Base-by-base conservation (phyloP, 345 rosid species). In the Heritiera fomes region DNA sequence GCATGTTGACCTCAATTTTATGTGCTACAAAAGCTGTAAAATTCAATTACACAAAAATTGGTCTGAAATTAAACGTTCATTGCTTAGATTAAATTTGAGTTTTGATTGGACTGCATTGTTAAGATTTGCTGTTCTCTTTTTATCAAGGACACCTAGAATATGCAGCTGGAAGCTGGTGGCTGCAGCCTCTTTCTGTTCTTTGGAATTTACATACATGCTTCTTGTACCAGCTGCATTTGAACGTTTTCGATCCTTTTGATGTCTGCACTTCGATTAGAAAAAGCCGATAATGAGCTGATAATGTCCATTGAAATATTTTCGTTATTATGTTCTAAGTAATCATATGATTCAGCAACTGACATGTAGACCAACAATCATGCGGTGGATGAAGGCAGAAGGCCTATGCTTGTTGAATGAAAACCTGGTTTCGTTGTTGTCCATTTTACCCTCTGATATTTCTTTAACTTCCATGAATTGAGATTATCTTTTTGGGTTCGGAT, bases 61-160 rank as follows among this genome's bases (percentile, higher is more conserved):
- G 69, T 56, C 11, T 40, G 12, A 61, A 7, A 34, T 23, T 30
- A 6, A 14, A 69, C 9, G 14, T 18, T n/a, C 11, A 17, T 43
- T 73, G 17, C 71, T 75, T 58, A 4, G 17, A 15, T 15, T 20
- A 6, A 6, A 14, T 53, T 45, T 1, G 20, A 62, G 34, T 23
- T 64, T 68, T 50, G 17, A 50, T 38, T 18, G 2, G 8, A 18
- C 17, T 49, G 52, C 32, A 7, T 68, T 69, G 45, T 49, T 82
- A 13, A 28, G 46, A 20, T 41, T 50, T 67, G n/a, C 58, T 55
- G 64, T 80, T 77, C 18, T 47, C 13, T 30, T 72, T 49, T 53
- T 61, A 7, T 45, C 77, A 82, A 76, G 64, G 55, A 72, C 72
- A 65, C 59, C 32, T 23, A 28, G 82, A 80, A 50, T 72, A 15